Base-by-base conservation (phyloP, 768 basidiomycete species). In the Coprinopsis strossmayeri region DNA sequence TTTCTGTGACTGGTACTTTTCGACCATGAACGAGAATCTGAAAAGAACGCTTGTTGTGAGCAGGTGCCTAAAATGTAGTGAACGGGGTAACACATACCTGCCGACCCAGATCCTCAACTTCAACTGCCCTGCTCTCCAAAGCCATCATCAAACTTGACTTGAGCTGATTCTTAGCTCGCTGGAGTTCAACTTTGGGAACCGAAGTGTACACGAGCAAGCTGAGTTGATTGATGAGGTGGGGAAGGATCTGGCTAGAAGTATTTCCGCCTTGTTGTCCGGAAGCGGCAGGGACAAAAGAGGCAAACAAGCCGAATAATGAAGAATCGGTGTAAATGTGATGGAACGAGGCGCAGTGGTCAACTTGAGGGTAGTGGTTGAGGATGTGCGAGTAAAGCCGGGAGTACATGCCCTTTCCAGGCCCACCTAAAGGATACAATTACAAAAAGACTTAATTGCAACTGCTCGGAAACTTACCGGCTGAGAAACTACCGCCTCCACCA, bases 341-440 rank as follows among this genome's bases (percentile, higher is more conserved):
- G 84, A 96, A 97, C 17, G 91, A 86, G 7, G 89, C 85, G 64
- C 94, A 97, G 64, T 93, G 91, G 64, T 98, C 95, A 59, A 98
- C 79, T 60, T 90, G 84, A 44, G 91, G 80, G 70, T 92, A 90
- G 60, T 90, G 87, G 64, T 98, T 97, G 50, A 98, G 82, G 59
- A 98, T 91, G 61, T 92, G 84, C 9, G 92, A 95, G 71, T 98
- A 97, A 24, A 97, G 69, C 21, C 95, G 85, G 27, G 93, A 92
- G 74, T 96, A 98, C 95, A 98, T 98, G 58, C 95, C 95, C 71
- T 98, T 98, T 13, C 95, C 95, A 2, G 95, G 95, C 2, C 95
- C 95, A 54, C 95, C 92, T 78, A 57, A 20, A 45, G 43, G 30
- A 45, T 47, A 34, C 46, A 38, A 27, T 5, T 27, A 40, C 1